A percentile compares a stretch with the other conserved stretches of the same genome.
Evolutionary conservation across 306 rosid species (phyloP).

Genomic region (Cyamopsis tetragonoloba): DNA sequence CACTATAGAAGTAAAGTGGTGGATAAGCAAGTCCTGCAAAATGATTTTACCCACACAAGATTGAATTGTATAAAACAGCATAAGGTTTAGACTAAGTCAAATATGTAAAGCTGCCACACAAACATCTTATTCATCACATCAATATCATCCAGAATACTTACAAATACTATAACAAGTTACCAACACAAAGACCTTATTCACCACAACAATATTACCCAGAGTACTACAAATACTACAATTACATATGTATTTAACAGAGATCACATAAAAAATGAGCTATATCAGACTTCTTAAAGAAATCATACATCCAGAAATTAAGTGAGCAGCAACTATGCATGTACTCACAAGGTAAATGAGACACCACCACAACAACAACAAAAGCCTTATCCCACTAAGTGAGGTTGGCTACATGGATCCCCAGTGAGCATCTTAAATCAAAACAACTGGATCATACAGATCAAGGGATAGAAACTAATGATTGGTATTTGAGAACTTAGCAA

Average conservation of each 20-base stretch:
- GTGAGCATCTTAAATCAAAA: not conserved
- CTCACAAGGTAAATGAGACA: not conserved
- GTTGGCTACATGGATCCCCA: too few relatives aligned
- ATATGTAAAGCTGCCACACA: constrained; percentile 6
- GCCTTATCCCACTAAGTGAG: too few relatives aligned
- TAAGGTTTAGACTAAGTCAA: constrained; percentile 8
- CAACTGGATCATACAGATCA: not conserved
- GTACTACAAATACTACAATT: too few relatives aligned
- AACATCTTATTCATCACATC: constrained; percentile 11
- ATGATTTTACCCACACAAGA: constrained; percentile 13
- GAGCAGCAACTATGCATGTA: not conserved
- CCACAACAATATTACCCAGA: too few relatives aligned
- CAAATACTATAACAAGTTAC: constrained; percentile 4
- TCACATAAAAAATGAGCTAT: not conserved
- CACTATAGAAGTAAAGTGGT: constrained; percentile 89
- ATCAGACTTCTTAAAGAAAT: constrained; percentile 14
- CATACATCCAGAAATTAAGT: not conserved
- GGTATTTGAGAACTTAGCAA: not conserved
- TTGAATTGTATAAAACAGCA: constrained; percentile 20
- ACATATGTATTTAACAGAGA: constrained; percentile 13
- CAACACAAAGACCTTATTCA: too few relatives aligned
- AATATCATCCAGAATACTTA: not conserved
- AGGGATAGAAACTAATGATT: not conserved
- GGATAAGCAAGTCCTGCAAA: constrained; percentile 92
- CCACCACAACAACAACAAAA: not conserved